Evolutionary conservation across 2,329 filamentous ascomycete species (phyloP).

Genomic region (Fusarium robinianum): DNA sequence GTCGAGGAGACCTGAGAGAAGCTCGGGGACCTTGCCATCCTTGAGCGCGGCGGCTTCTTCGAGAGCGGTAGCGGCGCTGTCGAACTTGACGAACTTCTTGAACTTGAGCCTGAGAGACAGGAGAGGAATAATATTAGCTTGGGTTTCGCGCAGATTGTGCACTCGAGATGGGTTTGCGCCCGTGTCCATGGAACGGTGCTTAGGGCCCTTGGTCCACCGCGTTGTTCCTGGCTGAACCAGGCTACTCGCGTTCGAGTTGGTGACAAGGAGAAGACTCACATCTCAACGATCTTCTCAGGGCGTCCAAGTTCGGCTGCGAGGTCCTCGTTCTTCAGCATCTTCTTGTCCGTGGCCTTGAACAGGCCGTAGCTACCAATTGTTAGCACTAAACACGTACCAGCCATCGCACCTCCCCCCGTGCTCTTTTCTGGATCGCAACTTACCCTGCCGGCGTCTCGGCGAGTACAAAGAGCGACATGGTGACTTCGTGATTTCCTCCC

Average conservation of each 20-base stretch:
- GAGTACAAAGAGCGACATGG: constrained; percentile 89
- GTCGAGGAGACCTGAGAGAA: constrained; percentile 80
- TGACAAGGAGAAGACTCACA: constrained; percentile 60
- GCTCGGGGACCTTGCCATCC: constrained; percentile 92
- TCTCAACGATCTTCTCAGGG: constrained; percentile 81
- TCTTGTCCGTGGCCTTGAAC: constrained; percentile 99
- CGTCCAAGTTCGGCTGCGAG: constrained; percentile 74
- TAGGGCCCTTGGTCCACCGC: too few relatives aligned
- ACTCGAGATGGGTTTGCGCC: constrained; percentile 11
- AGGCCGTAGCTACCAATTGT: constrained; percentile 78
- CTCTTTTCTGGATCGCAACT: constrained; percentile 41
- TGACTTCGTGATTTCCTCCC: constrained; percentile 45
- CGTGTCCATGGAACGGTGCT: too few relatives aligned
- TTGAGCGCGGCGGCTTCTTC: constrained; percentile 88
- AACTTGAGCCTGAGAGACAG: constrained; percentile 79
- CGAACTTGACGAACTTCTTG: constrained; percentile 97
- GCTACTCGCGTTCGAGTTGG: not conserved
- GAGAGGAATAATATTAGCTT: constrained; percentile 10
- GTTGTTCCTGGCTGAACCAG: too few relatives aligned
- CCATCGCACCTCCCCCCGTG: constrained; percentile 16
- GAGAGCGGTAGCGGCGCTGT: constrained; percentile 86
- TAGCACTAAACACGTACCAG: constrained; percentile 33
- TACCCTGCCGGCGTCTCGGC: constrained; percentile 86
- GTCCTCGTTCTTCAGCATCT: constrained; percentile 88
- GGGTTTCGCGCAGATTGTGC: not conserved